A percentile compares a stretch with the other conserved stretches of the same genome.
phyloP scores from a whole-genome alignment of 805 yeast species.

The Candida vartiovaarae region DNA sequence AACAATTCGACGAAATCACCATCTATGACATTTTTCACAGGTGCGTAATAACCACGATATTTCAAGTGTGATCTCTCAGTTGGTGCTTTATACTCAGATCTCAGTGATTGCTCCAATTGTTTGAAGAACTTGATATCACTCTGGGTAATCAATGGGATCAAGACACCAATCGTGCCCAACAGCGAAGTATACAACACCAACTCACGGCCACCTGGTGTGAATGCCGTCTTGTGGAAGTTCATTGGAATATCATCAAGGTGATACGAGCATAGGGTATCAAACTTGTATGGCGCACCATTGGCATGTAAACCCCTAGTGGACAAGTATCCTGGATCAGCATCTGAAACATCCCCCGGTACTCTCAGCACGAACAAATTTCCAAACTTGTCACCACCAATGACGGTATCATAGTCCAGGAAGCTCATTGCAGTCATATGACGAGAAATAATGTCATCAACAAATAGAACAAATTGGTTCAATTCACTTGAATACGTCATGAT shows the following conservation, averaged over 20 bases:
- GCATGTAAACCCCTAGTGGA: conserved; percentile 27
- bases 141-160: conserved; percentile 58
- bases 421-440: conserved; percentile 58
- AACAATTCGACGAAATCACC: conserved; percentile 75
- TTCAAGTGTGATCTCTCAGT: conserved; percentile 61
- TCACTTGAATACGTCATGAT: conserved; percentile 44
- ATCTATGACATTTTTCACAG: conserved; percentile 69
- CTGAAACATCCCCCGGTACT: conserved; percentile 46
- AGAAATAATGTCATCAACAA: conserved; percentile 63
- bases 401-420: conserved; percentile 67
- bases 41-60: conserved; percentile 77
- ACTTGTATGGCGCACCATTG: conserved; percentile 48
- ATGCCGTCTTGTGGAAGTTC: conserved; percentile 44
- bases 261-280: conserved; percentile 48
- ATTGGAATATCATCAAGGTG: conserved; percentile 67
- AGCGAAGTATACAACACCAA: conserved; percentile 65
- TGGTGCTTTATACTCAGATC: conserved; percentile 21
- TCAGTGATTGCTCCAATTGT: conserved; percentile 43
- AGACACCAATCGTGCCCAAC: conserved; percentile 73
- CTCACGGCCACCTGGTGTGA: conserved; percentile 60
- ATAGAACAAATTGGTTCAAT: conserved; percentile 45
- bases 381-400: conserved; percentile 80
- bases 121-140: conserved; percentile 55
- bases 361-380: conserved; percentile 73
- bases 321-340: conserved; percentile 35